Evolutionary conservation across 2,329 filamentous ascomycete species (phyloP).

Genomic region (Ceratocystis lukuohia): DNA sequence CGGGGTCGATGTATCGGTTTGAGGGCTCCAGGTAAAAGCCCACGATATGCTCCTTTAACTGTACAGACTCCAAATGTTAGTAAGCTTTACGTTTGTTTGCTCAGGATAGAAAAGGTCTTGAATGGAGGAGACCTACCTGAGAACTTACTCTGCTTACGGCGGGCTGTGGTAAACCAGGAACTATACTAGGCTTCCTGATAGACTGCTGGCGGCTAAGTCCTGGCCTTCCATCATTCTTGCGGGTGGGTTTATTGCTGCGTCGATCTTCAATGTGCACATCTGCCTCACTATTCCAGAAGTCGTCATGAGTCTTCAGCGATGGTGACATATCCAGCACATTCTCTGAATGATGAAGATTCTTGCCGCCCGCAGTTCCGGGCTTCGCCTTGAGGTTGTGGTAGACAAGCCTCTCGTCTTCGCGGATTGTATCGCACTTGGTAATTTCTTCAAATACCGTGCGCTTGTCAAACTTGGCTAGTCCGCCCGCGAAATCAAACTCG

Average conservation of each 20-base stretch:
- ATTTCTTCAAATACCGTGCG: slow-evolving; percentile 83
- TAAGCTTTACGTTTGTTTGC: not conserved
- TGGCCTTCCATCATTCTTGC: slow-evolving; percentile 14
- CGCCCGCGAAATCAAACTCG: slow-evolving; percentile 86
- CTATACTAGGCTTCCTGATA: slow-evolving; percentile 38
- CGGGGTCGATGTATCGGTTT: slow-evolving; percentile 45
- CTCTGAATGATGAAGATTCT: slow-evolving; percentile 83
- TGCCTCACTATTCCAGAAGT: slow-evolving; percentile 63
- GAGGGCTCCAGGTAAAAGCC: slow-evolving; percentile 43
- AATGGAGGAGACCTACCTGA: slow-evolving; percentile 11
- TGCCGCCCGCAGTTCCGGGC: slow-evolving; percentile 62
- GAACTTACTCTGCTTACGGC: slow-evolving; percentile 29
- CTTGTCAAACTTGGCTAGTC: slow-evolving; percentile 91
- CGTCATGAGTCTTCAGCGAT: slow-evolving; percentile 31
- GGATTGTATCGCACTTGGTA: slow-evolving; percentile 70
- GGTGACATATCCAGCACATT: slow-evolving; percentile 62
- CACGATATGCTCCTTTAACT: slow-evolving; percentile 24
- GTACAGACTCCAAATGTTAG: not conserved
- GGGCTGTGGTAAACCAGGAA: slow-evolving; percentile 28
- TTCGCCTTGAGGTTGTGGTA: slow-evolving; percentile 65
- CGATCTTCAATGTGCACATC: slow-evolving; percentile 28
- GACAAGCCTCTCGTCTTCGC: slow-evolving; percentile 83
- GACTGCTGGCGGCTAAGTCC: slow-evolving; percentile 12
- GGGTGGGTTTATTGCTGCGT: slow-evolving; percentile 11
- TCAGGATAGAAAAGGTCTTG: not conserved